phyloP scores from a whole-genome alignment of 768 basidiomycete species.

The Calocybe cyanea region DNA sequence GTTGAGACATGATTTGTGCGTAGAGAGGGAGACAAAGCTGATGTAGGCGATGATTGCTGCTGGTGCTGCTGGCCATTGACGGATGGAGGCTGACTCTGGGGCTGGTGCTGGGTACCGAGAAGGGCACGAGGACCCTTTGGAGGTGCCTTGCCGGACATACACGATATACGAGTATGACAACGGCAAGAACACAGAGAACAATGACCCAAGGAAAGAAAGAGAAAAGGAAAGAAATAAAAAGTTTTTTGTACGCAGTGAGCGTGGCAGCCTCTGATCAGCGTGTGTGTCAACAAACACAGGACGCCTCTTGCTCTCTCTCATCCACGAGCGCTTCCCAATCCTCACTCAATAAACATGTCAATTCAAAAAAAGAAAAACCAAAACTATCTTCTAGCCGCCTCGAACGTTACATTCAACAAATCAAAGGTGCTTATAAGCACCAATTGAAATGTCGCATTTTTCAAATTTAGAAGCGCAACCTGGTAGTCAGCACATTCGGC shows the following conservation, averaged over 20 bases:
- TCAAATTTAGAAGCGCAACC: too few relatives aligned
- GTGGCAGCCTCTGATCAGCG: slow-evolving; percentile 1
- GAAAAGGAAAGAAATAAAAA: background rate
- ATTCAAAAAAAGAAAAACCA: too few relatives aligned
- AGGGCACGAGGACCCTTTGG: slow-evolving; percentile 73
- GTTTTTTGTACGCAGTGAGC: background rate
- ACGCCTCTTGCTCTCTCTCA: background rate
- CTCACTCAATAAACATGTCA: too few relatives aligned
- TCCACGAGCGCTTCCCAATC: background rate
- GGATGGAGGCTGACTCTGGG: slow-evolving; percentile 30
- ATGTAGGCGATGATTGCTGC: background rate
- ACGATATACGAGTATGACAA: background rate
- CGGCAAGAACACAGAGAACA: too few relatives aligned
- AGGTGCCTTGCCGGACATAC: slow-evolving; percentile 77
- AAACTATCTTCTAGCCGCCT: too few relatives aligned
- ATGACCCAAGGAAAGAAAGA: background rate
- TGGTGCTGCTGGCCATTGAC: slow-evolving; percentile 33
- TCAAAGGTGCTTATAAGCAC: too few relatives aligned
- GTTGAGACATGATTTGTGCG: background rate
- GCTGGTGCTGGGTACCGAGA: slow-evolving; percentile 40
- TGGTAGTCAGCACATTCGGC: too few relatives aligned
- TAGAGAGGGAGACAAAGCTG: slow-evolving; percentile 12
- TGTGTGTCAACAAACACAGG: slow-evolving; percentile 1
- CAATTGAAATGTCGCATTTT: too few relatives aligned
- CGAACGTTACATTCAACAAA: too few relatives aligned